phyloP scores from a whole-genome alignment of 2,329 filamentous ascomycete genomes.

The Byssoonygena ceratinophila region DNA sequence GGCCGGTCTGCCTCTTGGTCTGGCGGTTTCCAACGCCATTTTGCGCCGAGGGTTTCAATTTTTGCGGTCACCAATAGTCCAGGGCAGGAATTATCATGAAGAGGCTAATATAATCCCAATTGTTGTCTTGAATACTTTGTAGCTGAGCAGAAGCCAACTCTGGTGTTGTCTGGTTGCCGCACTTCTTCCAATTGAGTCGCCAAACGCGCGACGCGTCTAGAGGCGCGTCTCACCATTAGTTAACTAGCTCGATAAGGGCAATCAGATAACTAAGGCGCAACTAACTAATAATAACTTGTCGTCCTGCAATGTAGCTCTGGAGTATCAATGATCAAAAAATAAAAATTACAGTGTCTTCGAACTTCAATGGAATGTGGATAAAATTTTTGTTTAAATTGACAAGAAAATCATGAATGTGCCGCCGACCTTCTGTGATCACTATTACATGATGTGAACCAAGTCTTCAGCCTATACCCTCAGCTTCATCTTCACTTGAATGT shows the following conservation, averaged over 20 bases:
- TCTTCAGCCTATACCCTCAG: conserved; percentile 25
- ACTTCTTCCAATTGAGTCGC: background rate
- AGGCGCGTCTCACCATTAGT: conserved; percentile 3
- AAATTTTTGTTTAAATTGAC: too few relatives aligned
- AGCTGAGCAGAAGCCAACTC: background rate
- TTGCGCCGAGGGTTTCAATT: background rate
- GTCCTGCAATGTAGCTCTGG: background rate
- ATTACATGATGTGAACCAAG: too few relatives aligned
- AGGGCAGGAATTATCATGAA: background rate
- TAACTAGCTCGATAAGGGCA: background rate
- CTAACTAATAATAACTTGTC: background rate
- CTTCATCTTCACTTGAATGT: conserved; percentile 47
- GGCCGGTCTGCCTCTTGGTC: conserved; percentile 36
- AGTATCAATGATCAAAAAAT: too few relatives aligned
- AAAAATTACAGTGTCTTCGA: too few relatives aligned
- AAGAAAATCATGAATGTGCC: too few relatives aligned
- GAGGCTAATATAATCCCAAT: background rate
- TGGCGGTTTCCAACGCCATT: conserved; percentile 31
- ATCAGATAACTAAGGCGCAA: background rate
- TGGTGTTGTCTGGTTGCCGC: background rate
- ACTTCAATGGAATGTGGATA: too few relatives aligned
- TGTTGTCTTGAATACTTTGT: background rate
- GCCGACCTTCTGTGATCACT: too few relatives aligned
- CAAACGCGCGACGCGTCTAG: conserved; percentile 1
- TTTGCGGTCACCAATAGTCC: background rate